Base-by-base conservation (phyloP, 805 yeast species). In the Candida ficus region DNA sequence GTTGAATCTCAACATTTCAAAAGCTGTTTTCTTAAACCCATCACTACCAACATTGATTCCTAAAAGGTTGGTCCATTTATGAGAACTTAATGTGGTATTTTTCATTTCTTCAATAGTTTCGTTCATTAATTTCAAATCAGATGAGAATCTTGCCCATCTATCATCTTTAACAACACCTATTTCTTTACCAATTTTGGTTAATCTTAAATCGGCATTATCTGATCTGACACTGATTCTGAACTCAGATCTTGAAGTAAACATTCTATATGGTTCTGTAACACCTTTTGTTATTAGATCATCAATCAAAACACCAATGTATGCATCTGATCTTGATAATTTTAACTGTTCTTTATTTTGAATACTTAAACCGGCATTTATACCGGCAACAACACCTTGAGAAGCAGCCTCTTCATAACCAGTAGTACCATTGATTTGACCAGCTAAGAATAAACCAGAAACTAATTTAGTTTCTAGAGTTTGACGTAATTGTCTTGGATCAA, bases 371-470 rank as follows among this genome's bases (percentile, higher is more conserved):
- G 99, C 97, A 60, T 93, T 93, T 29, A 90, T 81, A 9, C 99
- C 99, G 1, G 99, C 99, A 33, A 93, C 65, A 39, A 88, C 71
- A 1, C 99, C 99, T 56, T 93, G 99, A 0, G 98, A 84, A 3
- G 96, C 96, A 0, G 99, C 99, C 59, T 93, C 99, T 64, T 93
- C 99, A 54, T 93, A 93, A 0, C 99, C 99, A 0, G 99, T 93
- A 0, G 99, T 93, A 26, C 99, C 99, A 57, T 93, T 93, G 31
- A 93, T 93, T 61, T 93, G 99, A 2, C 99, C 99, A 0, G 99
- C 99, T 33, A 93, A 66, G 58, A 65, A 93, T 28, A 93, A 62
- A 0, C 97, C 97, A 10, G 71, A 63, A 3, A 93, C 78, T 4
- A 74, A 61, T 53, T 87, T 89, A 0, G 98, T 87, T 56, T 91